Evolutionary conservation across 108 stramenopile species (phyloP).

Genomic region (Licmophora abbreviata): DNA sequence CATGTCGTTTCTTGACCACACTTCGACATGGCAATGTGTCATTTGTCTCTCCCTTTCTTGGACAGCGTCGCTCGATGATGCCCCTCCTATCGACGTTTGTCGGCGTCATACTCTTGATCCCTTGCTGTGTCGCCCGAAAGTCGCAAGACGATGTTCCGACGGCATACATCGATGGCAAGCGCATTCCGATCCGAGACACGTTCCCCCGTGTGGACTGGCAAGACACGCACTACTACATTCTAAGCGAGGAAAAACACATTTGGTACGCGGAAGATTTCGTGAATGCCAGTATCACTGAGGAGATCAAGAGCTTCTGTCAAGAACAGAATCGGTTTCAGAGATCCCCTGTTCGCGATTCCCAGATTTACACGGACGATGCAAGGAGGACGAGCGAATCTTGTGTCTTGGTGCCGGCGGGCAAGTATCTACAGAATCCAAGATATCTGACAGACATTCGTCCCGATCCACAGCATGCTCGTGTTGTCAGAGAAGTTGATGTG

Average conservation of each 20-base stretch:
- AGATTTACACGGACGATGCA: neutral
- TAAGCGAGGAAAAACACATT: conserved; percentile 9
- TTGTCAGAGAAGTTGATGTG: conserved; percentile 14
- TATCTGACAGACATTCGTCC: conserved; percentile 5
- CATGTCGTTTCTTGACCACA: too few relatives aligned
- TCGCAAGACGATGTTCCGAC: too few relatives aligned
- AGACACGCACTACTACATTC: too few relatives aligned
- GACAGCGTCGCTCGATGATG: too few relatives aligned
- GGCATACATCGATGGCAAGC: too few relatives aligned
- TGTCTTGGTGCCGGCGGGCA: conserved; percentile 9
- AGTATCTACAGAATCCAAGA: conserved; percentile 4
- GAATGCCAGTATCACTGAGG: conserved; percentile 7
- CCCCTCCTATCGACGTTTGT: too few relatives aligned
- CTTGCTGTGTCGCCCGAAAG: too few relatives aligned
- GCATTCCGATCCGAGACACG: too few relatives aligned
- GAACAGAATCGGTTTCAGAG: conserved; percentile 3
- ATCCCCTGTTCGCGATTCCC: conserved; percentile 6
- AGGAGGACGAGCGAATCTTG: conserved; percentile 17
- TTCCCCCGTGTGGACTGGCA: too few relatives aligned
- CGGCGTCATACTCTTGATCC: too few relatives aligned
- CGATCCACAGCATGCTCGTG: conserved; percentile 1
- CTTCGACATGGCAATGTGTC: too few relatives aligned
- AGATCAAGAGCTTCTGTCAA: conserved; percentile 12
- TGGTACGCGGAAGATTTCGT: conserved; percentile 13
- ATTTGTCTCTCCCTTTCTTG: too few relatives aligned